Evolutionary conservation across 2,329 filamentous ascomycete species (phyloP).

Genomic region (Penicillium rolfsii): DNA sequence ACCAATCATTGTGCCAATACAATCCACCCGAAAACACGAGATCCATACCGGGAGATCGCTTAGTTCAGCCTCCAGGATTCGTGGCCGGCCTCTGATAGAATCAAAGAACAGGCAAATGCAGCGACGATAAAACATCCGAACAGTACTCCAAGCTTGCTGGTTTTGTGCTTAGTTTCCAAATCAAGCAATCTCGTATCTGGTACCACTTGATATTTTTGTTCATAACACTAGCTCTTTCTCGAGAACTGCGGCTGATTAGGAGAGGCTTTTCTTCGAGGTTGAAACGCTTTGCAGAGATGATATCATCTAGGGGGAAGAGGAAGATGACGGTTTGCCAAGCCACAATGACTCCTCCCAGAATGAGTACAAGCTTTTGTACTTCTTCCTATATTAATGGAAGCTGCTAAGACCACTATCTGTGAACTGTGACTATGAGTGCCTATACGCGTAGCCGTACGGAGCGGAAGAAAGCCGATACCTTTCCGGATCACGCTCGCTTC

Average conservation of each 20-base stretch:
- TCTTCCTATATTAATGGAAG: neutral
- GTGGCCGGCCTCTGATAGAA: conserved; percentile 49
- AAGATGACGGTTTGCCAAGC: conserved; percentile 47
- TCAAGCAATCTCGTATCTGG: conserved; percentile 54
- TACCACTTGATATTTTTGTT: conserved; percentile 53
- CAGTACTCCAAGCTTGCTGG: conserved; percentile 53
- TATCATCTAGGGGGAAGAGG: conserved; percentile 50
- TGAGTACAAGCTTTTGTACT: conserved; percentile 28
- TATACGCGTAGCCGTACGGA: no score
- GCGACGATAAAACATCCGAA: conserved; percentile 58
- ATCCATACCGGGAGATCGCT: conserved; percentile 53
- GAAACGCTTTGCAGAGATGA: conserved; percentile 49
- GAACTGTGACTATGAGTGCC: neutral
- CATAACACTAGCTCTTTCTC: conserved; percentile 50
- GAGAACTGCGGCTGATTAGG: conserved; percentile 45
- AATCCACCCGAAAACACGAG: conserved; percentile 51
- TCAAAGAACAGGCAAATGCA: conserved; percentile 56
- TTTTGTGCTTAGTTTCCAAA: conserved; percentile 54
- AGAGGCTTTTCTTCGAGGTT: conserved; percentile 50
- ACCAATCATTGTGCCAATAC: conserved; percentile 51
- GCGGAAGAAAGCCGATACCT: neutral
- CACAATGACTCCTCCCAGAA: conserved; percentile 51
- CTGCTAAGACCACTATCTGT: neutral
- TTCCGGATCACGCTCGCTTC: no score
- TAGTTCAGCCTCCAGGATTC: conserved; percentile 55